These are phyloP conservation scores for Medicago ruthenica DNA, from an alignment of 306 rosid species.

Conservation along the genomic window DNA sequence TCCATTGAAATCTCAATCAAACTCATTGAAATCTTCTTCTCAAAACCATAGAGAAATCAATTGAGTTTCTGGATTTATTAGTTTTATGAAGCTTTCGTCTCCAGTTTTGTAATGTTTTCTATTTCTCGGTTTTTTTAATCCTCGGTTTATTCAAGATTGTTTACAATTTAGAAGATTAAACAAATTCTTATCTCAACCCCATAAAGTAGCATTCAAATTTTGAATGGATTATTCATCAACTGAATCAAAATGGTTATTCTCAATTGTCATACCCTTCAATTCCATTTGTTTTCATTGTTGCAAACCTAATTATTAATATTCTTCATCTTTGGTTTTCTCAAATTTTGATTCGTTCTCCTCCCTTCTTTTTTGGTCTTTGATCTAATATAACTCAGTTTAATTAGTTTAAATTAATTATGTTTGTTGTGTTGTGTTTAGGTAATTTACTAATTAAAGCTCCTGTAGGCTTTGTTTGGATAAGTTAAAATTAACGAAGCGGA, in stretches of 20 bases:
- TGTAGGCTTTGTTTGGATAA: too few relatives aligned
- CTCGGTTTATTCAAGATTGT: slow-evolving; percentile 18
- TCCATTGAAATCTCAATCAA: too few relatives aligned
- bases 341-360: slow-evolving; percentile 54
- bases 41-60: too few relatives aligned
- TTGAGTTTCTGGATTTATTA: too few relatives aligned
- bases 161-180: not conserved
- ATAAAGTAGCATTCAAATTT: slow-evolving; percentile 25
- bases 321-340: slow-evolving; percentile 42
- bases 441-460: slow-evolving; percentile 80
- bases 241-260: slow-evolving; percentile 44
- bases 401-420: not conserved
- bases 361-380: too few relatives aligned
- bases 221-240: slow-evolving; percentile 67
- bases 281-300: slow-evolving; percentile 45
- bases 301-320: slow-evolving; percentile 34
- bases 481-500: too few relatives aligned
- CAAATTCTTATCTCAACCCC: slow-evolving; percentile 9
- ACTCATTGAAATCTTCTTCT: too few relatives aligned
- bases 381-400: not conserved
- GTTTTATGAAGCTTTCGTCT: too few relatives aligned
- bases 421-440: slow-evolving; percentile 47
- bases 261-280: slow-evolving; percentile 49
- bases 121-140: too few relatives aligned
- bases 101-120: too few relatives aligned